phyloP scores from a whole-genome alignment of 1,284 basidiomycete species.

The Kalmanozyma brasiliensis region DNA sequence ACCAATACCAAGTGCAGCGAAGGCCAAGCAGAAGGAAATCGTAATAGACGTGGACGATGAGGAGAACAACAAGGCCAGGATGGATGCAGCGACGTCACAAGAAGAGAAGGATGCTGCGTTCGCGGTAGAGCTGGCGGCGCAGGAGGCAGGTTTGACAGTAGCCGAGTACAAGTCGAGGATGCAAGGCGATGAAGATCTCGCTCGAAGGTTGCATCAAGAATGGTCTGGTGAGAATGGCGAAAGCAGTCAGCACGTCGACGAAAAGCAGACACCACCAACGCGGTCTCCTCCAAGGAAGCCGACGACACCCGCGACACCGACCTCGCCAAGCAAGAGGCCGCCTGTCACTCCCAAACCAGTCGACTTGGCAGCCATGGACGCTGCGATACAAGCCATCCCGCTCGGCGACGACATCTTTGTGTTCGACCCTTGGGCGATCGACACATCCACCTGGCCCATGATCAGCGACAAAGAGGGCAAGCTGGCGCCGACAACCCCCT shows the following conservation, averaged over 20 bases:
- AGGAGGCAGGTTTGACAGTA: constrained; percentile 23
- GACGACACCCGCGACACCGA: not conserved
- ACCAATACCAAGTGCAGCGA: constrained; percentile 8
- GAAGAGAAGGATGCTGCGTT: constrained; percentile 41
- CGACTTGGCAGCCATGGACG: constrained; percentile 50
- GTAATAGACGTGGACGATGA: constrained; percentile 1
- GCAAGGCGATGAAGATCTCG: constrained; percentile 45
- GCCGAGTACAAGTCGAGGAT: constrained; percentile 23
- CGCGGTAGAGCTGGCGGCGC: constrained; percentile 37
- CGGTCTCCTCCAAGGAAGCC: not conserved
- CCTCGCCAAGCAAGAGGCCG: constrained; percentile 10
- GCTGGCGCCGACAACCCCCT: constrained; percentile 72
- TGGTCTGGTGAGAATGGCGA: constrained; percentile 24
- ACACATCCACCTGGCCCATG: constrained; percentile 56
- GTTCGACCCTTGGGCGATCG: constrained; percentile 59
- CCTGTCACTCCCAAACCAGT: constrained; percentile 10
- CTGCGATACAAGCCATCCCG: constrained; percentile 47
- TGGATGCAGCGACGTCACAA: constrained; percentile 1
- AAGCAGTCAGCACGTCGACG: not conserved
- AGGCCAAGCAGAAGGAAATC: constrained; percentile 20
- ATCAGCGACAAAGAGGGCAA: constrained; percentile 12
- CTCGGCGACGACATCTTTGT: constrained; percentile 65
- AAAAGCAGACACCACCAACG: not conserved
- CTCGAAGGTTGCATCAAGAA: constrained; percentile 33
- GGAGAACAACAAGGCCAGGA: not conserved